Conservation (phyloP, 768 basidiomycete species). For the Leccinum subgranulosum region DNA sequence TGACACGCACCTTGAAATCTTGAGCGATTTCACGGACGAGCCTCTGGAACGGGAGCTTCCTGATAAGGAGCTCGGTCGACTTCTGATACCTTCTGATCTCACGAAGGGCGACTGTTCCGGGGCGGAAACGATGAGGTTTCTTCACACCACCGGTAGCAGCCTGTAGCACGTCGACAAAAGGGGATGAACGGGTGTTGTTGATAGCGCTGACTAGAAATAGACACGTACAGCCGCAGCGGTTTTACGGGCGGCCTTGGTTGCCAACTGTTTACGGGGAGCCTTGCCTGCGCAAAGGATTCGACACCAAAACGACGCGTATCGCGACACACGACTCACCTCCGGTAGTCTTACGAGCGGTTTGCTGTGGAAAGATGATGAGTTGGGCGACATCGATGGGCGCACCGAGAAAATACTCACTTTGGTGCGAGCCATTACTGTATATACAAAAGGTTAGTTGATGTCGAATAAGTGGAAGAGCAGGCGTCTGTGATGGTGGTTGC, state of each 20-base stretch:
- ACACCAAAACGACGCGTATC: conserved; percentile 16
- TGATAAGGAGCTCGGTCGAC: conserved; percentile 97
- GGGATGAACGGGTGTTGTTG: conserved; percentile 4
- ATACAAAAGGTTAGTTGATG: neutral
- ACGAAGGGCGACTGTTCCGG: conserved; percentile 98
- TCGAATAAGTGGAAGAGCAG: conserved; percentile 8
- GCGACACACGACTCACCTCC: conserved; percentile 63
- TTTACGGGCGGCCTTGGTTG: conserved; percentile 94
- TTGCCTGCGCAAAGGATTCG: conserved; percentile 52
- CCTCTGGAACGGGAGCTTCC: conserved; percentile 99
- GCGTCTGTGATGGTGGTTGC: conserved; percentile 30
- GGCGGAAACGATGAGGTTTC: conserved; percentile 98
- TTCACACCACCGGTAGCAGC: conserved; percentile 95
- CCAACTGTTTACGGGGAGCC: conserved; percentile 91
- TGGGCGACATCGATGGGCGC: neutral
- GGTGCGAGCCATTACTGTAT: conserved; percentile 73
- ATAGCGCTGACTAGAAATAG: conserved; percentile 1
- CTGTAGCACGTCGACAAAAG: conserved; percentile 28
- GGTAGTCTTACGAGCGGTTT: conserved; percentile 99
- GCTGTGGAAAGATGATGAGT: conserved; percentile 43
- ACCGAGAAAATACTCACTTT: conserved; percentile 48
- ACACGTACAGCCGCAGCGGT: conserved; percentile 63
- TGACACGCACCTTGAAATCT: conserved; percentile 77
- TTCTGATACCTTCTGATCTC: conserved; percentile 99
- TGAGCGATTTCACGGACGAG: conserved; percentile 97